phyloP scores from a whole-genome alignment of 352 stramenopile genomes.

The Globisporangium lucens region DNA sequence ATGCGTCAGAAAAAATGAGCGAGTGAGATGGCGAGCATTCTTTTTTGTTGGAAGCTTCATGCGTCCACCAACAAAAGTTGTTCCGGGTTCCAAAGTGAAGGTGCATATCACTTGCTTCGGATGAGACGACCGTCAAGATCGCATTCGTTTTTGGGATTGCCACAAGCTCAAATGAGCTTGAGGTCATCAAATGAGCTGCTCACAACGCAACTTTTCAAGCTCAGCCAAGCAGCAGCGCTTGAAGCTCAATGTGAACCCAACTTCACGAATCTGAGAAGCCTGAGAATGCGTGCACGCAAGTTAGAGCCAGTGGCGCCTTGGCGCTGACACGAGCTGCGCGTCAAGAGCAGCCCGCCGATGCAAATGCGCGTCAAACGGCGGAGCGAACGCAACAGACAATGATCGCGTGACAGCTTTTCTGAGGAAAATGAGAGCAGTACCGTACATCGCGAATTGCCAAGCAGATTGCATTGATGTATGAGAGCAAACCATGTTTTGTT shows the following conservation, averaged over 20 bases:
- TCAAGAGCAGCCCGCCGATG: not conserved
- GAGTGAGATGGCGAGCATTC: not conserved
- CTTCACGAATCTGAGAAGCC: too few species aligned
- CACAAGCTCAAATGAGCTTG: not conserved
- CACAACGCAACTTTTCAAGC: not conserved
- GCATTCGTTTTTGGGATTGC: not conserved
- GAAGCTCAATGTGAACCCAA: not conserved
- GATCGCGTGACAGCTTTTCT: constrained; percentile 3
- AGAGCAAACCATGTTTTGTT: not conserved
- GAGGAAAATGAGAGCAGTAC: not conserved
- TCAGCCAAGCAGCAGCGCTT: not conserved
- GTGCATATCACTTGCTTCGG: not conserved
- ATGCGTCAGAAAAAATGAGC: too few species aligned
- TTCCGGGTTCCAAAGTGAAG: not conserved
- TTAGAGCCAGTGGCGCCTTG: not conserved
- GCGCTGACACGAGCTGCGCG: not conserved
- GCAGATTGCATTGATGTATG: not conserved
- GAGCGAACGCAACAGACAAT: not conserved
- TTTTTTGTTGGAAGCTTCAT: not conserved
- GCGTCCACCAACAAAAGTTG: not conserved
- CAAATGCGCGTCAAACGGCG: constrained; percentile 1
- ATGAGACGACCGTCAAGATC: not conserved
- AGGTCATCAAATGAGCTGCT: not conserved
- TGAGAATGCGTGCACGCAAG: not conserved
- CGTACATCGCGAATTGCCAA: not conserved